Evolutionary conservation across 192 early-diverging fungal species (phyloP), one percentile per base, ranked within the genome.

Genomic region (Coemansia sp.): DNA sequence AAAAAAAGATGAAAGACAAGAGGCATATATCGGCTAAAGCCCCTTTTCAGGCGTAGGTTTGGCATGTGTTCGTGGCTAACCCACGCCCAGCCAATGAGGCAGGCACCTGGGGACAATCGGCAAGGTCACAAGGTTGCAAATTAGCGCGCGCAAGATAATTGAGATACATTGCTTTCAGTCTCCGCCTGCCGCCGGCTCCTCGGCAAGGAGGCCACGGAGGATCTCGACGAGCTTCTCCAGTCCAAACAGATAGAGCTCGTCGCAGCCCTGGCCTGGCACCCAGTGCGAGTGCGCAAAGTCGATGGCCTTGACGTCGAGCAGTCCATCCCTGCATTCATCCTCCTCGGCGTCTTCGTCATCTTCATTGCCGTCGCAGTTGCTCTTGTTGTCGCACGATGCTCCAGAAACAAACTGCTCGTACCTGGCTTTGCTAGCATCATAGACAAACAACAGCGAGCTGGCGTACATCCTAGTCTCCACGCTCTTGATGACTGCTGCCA

Each of bases 241-340:
- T 7, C 93, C 94, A 60, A 88, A 54, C 18, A 96, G 61, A 41
- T 89, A 88, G 18, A 88, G 86, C 29, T 88, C 88, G 79, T 97
- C 94, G 11, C 76, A 86, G 2, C 91, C 91, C 54, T 78, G 67
- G 27, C 86, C 86, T 29, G 87, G 77, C 10, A 70, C 69, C 80
- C 93, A 95, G 46, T 85, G 79, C 15, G 93, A 91, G 78, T 95
- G 95, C 3, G 90, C 93, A 92, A 97, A 97, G 76, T 98, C 96
- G 69, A 98, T 96, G 12, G 93, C 54, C 31, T 88, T 87, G 63
- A 93, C 73, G 66, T 93, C 89, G 1, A 88, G 82, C 57, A 91
- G 66, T 33, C 60, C 65, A 5, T 47, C 66, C 5, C 31, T 34
- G 15, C 57, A 7, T n/a, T 65, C 65, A 8, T 74, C 86, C 34